A percentile compares a stretch with the other conserved stretches of the same genome.
Conservation (phyloP, 1,139 yeast genomes). For the Debaryomyces fabryi region DNA sequence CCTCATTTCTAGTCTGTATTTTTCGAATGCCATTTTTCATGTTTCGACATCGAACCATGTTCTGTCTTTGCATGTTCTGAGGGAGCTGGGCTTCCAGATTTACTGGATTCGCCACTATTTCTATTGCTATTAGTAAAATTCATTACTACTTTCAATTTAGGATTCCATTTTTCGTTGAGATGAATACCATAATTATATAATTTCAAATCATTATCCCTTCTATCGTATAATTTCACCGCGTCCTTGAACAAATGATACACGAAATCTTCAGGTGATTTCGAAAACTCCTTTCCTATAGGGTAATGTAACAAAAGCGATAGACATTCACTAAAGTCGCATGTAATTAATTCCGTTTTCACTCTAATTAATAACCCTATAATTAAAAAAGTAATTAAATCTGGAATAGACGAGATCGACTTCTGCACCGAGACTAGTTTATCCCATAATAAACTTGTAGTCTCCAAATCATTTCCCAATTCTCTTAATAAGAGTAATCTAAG, state of each 20-base stretch:
- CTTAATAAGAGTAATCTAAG: constrained; percentile 58
- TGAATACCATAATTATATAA: constrained; percentile 44
- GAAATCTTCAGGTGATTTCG: constrained; percentile 20
- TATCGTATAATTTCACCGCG: constrained; percentile 32
- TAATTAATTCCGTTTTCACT: constrained; percentile 49
- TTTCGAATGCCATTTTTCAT: constrained; percentile 47
- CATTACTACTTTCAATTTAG: constrained; percentile 39
- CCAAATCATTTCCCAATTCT: constrained; percentile 55
- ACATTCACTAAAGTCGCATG: constrained; percentile 66
- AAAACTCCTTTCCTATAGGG: constrained; percentile 36
- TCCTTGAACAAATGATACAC: constrained; percentile 32
- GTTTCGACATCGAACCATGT: constrained; percentile 15
- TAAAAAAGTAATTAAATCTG: constrained; percentile 50
- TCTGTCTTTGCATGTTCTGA: not conserved
- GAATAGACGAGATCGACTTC: constrained; percentile 23
- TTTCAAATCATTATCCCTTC: constrained; percentile 38
- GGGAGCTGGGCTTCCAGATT: constrained; percentile 19
- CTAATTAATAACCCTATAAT: constrained; percentile 55
- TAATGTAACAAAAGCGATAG: constrained; percentile 61
- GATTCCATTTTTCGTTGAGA: constrained; percentile 39
- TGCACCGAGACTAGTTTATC: constrained; percentile 54
- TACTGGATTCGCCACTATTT: constrained; percentile 22
- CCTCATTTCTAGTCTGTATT: constrained; percentile 45
- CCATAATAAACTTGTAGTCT: constrained; percentile 52
- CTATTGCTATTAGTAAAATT: constrained; percentile 26